Base-by-base conservation (phyloP, 768 basidiomycete species). In the Boletales sp. region DNA sequence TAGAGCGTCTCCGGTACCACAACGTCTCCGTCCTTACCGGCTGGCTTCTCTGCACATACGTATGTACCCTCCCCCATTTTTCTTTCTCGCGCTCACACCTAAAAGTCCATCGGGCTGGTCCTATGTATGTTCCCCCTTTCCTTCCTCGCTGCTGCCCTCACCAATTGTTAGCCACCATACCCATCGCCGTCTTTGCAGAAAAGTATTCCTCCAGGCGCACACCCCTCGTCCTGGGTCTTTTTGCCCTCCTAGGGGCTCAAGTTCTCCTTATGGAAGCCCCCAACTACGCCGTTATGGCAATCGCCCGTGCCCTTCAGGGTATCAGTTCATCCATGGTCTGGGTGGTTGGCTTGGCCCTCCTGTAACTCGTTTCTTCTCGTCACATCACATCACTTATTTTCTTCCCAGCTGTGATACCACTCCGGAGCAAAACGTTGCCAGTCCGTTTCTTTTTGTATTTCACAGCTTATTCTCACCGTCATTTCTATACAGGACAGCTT, bases 211-310 rank as follows among this genome's bases (percentile, higher is more conserved):
- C 69, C 15, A 68, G 83, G 32, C 73, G 72, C 50, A 53, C 57
- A 5, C 83, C 82, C 4, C 71, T 85, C 40, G 54, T 83, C 11
- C 24, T 72, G 7, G 84, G 82, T 14, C 67, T 82, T 12, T 2
- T 80, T 9, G 55, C 76, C 24, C 71, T 84, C 32, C 63, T 80
- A 5, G 79, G 70, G 6, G 79, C 81, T 2, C 80, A 82, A 63
- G 61, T 83, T 15, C 71, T 84, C 68, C 68, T 86, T 11, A 83
- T 84, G 82, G 79, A 82, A 55, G 81, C 82, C 0, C 77, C 75
- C 3, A 74, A 69, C 35, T 84, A 78, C 54, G 56, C 75, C 47
- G 63, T 82, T 12, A 82, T 86, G 81, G 76, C 72, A 13, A 30
- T 83, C 34, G 81, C 83, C 8, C 77, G 84, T 30, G 59, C 76